phyloP scores from a whole-genome alignment of 2,329 filamentous ascomycete species.

The Penicillium freii region DNA sequence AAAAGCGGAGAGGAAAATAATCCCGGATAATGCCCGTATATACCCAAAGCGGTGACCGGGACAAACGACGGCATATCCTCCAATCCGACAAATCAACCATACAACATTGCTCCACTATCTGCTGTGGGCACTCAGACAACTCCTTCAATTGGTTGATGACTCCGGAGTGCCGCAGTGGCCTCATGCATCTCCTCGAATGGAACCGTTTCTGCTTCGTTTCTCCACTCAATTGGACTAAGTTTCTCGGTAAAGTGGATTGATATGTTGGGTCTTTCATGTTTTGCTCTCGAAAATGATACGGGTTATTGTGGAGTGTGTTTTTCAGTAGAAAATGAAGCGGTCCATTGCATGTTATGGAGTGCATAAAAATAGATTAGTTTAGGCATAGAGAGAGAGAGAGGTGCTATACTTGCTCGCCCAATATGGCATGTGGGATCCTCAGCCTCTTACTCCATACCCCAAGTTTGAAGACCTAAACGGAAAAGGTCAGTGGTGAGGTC shows the following conservation, averaged over 20 bases:
- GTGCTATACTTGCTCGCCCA: neutral
- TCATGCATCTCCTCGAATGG: slow-evolving; percentile 2
- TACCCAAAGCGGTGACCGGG: slow-evolving; percentile 6
- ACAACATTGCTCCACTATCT: neutral
- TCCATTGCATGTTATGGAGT: neutral
- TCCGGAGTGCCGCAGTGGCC: neutral
- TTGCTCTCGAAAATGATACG: slow-evolving; percentile 1
- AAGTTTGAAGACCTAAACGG: neutral
- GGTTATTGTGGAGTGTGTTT: neutral
- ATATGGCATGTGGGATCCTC: slow-evolving; percentile 1
- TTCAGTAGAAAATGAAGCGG: neutral
- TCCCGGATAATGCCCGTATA: neutral
- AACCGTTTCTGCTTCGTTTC: neutral
- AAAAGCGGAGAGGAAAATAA: neutral
- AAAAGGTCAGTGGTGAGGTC: neutral
- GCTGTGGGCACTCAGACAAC: neutral
- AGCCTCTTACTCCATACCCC: slow-evolving; percentile 5
- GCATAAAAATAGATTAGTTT: neutral
- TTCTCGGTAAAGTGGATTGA: slow-evolving; percentile 3
- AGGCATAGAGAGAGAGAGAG: neutral
- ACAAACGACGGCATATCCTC: neutral
- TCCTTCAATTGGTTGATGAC: neutral
- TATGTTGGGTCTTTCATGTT: neutral
- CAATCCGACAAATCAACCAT: neutral
- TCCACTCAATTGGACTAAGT: neutral